phyloP scores from a whole-genome alignment of 352 stramenopile genomes.

The Phytophthora pini region DNA sequence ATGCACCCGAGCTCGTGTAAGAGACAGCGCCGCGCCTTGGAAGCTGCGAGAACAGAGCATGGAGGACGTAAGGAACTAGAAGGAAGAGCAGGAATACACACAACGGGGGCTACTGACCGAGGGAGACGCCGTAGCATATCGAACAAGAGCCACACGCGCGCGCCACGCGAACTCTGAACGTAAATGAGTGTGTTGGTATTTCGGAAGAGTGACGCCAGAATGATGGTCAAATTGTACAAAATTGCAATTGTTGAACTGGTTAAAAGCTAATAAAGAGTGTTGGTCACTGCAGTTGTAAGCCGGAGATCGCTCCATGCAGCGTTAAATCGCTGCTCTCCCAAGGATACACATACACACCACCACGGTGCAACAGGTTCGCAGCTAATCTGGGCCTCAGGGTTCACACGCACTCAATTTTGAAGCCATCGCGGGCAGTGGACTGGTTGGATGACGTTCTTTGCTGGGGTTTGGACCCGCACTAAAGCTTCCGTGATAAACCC shows the following conservation, averaged over 20 bases:
- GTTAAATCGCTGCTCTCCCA: too few relatives aligned
- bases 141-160: constrained; percentile 7
- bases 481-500: constrained; percentile 26
- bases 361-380: constrained; percentile 32
- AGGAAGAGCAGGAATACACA: not conserved
- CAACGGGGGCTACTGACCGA: constrained; percentile 12
- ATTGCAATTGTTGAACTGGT: too few relatives aligned
- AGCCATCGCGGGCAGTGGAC: constrained; percentile 6
- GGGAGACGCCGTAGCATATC: constrained; percentile 37
- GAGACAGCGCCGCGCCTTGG: constrained; percentile 15
- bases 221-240: too few relatives aligned
- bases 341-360: too few relatives aligned
- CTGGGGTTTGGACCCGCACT: not conserved
- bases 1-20: constrained; percentile 1
- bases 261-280: too few relatives aligned
- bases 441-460: constrained; percentile 27
- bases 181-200: constrained; percentile 5
- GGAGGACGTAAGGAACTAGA: not conserved
- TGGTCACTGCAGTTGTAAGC: too few relatives aligned
- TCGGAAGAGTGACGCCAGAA: too few relatives aligned
- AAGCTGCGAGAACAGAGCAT: constrained; percentile 16
- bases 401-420: not conserved
- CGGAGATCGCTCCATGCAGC: too few relatives aligned
- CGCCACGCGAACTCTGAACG: constrained; percentile 19
- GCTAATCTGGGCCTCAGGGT: constrained; percentile 15